phyloP scores from a whole-genome alignment of 805 yeast genomes.

The Hanseniaspora valbyensis region DNA sequence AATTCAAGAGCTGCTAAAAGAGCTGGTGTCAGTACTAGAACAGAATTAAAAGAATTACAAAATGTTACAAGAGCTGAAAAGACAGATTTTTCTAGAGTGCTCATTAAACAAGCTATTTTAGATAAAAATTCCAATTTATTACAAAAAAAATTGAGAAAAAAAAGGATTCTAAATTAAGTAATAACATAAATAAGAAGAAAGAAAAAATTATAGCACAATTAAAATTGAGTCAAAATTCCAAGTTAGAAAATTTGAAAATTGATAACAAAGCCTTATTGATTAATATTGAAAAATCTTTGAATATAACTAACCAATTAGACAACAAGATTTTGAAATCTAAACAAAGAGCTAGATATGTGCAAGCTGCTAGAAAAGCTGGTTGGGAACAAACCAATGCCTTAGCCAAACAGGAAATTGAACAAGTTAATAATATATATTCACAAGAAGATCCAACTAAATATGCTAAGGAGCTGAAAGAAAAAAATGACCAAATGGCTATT shows the following conservation, averaged over 20 bases:
- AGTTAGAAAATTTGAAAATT: slow-evolving; percentile 26
- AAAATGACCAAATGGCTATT: slow-evolving; percentile 13
- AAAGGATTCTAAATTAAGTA: slow-evolving; percentile 17
- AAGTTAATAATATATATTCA: slow-evolving; percentile 11
- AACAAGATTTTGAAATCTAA: slow-evolving; percentile 56
- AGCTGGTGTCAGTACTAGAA: slow-evolving; percentile 28
- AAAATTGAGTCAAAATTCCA: slow-evolving; percentile 15
- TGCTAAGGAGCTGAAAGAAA: slow-evolving; percentile 22
- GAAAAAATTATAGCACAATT: slow-evolving; percentile 25
- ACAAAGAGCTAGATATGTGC: slow-evolving; percentile 51
- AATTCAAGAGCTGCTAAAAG: slow-evolving; percentile 72
- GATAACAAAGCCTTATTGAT: slow-evolving; percentile 18
- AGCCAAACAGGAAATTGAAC: slow-evolving; percentile 29
- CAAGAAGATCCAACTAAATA: slow-evolving; percentile 21
- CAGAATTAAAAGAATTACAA: slow-evolving; percentile 38
- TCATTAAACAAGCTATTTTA: slow-evolving; percentile 47
- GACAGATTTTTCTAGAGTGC: slow-evolving; percentile 49
- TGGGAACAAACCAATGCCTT: slow-evolving; percentile 59
- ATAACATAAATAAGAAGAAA: slow-evolving; percentile 22
- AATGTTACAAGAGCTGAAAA: slow-evolving; percentile 48
- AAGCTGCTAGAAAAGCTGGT: slow-evolving; percentile 51
- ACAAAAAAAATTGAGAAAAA: slow-evolving; percentile 41
- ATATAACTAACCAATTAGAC: slow-evolving; percentile 44
- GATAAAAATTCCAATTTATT: slow-evolving; percentile 55
- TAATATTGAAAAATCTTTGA: slow-evolving; percentile 40